A percentile compares a stretch with the other conserved stretches of the same genome.
These are phyloP conservation scores for Colletotrichum falcatum DNA, from an alignment of 2,329 filamentous ascomycete species.

Conservation along the genomic window DNA sequence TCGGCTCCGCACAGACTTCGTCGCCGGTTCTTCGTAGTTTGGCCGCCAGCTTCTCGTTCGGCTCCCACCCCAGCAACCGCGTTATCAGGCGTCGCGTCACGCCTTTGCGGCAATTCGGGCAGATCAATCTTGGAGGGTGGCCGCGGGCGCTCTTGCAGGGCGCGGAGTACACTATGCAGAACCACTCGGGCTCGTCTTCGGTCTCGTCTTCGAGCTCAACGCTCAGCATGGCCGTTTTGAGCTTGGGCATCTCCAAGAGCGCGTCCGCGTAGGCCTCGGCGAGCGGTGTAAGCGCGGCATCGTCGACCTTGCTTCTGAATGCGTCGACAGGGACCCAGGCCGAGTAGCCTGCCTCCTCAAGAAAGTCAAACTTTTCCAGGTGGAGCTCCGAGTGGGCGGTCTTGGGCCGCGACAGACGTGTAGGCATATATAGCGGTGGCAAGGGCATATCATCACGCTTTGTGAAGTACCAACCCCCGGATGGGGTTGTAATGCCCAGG, in stretches of 20 bases:
- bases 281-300: not conserved
- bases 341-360: constrained; percentile 1
- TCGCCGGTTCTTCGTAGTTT: not conserved
- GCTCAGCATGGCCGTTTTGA: not conserved
- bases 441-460: not conserved
- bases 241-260: constrained; percentile 2
- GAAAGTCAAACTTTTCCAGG: not conserved
- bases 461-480: constrained; percentile 6
- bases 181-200: constrained; percentile 9
- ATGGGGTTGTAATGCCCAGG: not conserved
- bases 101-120: not conserved
- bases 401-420: not conserved
- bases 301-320: constrained; percentile 4
- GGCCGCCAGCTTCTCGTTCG: not conserved
- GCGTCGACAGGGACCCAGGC: not conserved
- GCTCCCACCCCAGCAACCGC: not conserved
- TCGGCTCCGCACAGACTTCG: not conserved
- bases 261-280: constrained; percentile 5
- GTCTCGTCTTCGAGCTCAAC: constrained; percentile 8
- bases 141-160: not conserved
- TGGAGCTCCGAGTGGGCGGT: not conserved
- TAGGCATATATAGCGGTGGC: not conserved
- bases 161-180: constrained; percentile 3
- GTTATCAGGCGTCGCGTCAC: constrained; percentile 7
- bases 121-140: not conserved